A percentile compares a stretch with the other conserved stretches of the same genome.
Conservation (phyloP, 768 basidiomycete genomes). For the Hemileccinum impolitum region DNA sequence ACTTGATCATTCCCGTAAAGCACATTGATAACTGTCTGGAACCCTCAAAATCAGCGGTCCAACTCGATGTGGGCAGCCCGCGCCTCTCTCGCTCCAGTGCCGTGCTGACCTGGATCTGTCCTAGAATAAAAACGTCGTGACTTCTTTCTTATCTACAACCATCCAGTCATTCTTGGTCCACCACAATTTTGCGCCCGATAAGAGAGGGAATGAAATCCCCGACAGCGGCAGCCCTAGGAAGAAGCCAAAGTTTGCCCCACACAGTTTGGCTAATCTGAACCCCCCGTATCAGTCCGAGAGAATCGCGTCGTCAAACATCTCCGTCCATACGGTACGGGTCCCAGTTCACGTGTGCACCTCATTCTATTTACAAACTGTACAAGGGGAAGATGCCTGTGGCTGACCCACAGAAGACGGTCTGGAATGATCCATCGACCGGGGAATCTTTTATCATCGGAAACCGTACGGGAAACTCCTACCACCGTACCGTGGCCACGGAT, state of each 20-base stretch:
- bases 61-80: constrained; percentile 54
- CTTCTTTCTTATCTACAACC: constrained; percentile 52
- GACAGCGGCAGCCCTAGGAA: constrained; percentile 43
- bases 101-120: constrained; percentile 5
- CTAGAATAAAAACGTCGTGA: constrained; percentile 59
- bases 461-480: constrained; percentile 67
- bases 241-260: constrained; percentile 41
- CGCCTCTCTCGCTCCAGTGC: constrained; percentile 7
- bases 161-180: constrained; percentile 61
- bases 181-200: constrained; percentile 51
- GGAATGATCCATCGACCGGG: constrained; percentile 65
- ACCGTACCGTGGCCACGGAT: neutral
- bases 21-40: constrained; percentile 78
- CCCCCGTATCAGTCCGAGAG: constrained; percentile 6
- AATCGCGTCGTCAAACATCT: constrained; percentile 5
- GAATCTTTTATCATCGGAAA: constrained; percentile 57
- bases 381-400: constrained; percentile 26
- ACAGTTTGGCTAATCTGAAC: constrained; percentile 8
- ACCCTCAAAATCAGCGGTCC: constrained; percentile 67
- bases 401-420: constrained; percentile 32
- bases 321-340: constrained; percentile 21
- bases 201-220: constrained; percentile 9
- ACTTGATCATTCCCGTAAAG: constrained; percentile 61
- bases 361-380: constrained; percentile 10
- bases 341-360: constrained; percentile 3